A percentile compares a stretch with the other conserved stretches of the same genome.
phyloP scores from a whole-genome alignment of 106 monocot genomes.

The Iris macrosiphon region DNA sequence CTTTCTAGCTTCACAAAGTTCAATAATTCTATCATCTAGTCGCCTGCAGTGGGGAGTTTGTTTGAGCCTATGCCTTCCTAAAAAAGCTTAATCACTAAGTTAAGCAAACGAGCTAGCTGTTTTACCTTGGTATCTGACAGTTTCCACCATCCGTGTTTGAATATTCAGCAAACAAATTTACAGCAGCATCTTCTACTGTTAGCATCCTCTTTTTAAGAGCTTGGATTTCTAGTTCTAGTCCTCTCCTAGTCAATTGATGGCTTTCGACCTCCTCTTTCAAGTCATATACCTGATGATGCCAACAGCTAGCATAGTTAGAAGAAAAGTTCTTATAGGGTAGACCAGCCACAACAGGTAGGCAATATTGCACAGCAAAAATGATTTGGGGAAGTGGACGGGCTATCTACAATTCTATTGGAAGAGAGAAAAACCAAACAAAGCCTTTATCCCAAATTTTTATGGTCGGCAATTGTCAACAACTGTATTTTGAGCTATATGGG shows the following conservation, averaged over 20 bases:
- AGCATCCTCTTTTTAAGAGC: slow-evolving; percentile 24
- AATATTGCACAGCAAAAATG: too few species aligned
- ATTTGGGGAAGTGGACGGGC: not conserved
- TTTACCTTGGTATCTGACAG: slow-evolving; percentile 31
- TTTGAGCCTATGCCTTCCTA: not conserved
- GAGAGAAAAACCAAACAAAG: too few species aligned
- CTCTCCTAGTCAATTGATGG: slow-evolving; percentile 23
- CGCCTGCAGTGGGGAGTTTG: slow-evolving; percentile 16
- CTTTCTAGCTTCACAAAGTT: slow-evolving; percentile 42
- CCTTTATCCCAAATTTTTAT: too few species aligned
- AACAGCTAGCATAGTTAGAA: too few species aligned
- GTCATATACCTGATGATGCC: slow-evolving; percentile 38
- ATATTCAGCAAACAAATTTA: slow-evolving; percentile 10
- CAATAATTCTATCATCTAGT: slow-evolving; percentile 18
- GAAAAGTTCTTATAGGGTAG: not conserved
- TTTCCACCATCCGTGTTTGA: slow-evolving; percentile 7
- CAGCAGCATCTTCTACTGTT: slow-evolving; percentile 30
- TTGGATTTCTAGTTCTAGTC: slow-evolving; percentile 42
- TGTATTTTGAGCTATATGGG: too few species aligned
- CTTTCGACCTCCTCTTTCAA: slow-evolving; percentile 51
- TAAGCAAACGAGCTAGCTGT: not conserved
- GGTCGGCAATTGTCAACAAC: too few species aligned
- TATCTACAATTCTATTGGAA: too few species aligned
- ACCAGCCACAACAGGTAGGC: too few species aligned
- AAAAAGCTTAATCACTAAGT: not conserved